phyloP scores from a whole-genome alignment of 768 basidiomycete species.

The Rossbeevera mucosa region DNA sequence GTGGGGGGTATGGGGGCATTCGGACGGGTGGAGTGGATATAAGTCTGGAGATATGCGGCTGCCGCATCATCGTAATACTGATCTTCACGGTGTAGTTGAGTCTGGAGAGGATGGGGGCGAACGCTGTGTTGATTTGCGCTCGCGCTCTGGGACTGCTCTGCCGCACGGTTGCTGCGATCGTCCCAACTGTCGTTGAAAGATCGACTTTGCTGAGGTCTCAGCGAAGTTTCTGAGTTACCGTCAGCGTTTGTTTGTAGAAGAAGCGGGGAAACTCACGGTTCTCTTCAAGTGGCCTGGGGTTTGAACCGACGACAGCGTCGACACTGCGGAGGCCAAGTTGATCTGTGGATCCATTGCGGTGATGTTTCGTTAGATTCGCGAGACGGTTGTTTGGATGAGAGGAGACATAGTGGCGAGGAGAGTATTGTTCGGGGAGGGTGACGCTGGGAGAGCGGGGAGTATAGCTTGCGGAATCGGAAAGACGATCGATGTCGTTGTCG shows the following conservation, averaged over 20 bases:
- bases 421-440: slow-evolving; percentile 48
- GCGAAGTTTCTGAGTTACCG: slow-evolving; percentile 13
- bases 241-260: slow-evolving; percentile 14
- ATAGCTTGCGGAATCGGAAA: slow-evolving; percentile 51
- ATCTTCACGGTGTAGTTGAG: slow-evolving; percentile 51
- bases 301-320: slow-evolving; percentile 53
- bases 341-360: slow-evolving; percentile 56
- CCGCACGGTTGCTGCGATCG: slow-evolving; percentile 19
- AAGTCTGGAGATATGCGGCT: slow-evolving; percentile 54
- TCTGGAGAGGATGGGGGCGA: slow-evolving; percentile 36
- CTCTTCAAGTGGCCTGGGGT: slow-evolving; percentile 30
- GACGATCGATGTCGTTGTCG: slow-evolving; percentile 34
- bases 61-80: slow-evolving; percentile 60
- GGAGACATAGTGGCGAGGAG: slow-evolving; percentile 27
- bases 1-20: slow-evolving; percentile 78
- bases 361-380: slow-evolving; percentile 42
- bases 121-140: slow-evolving; percentile 19
- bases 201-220: slow-evolving; percentile 20
- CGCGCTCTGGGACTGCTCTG: slow-evolving; percentile 21
- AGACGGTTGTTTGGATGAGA: slow-evolving; percentile 29
- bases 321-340: slow-evolving; percentile 57
- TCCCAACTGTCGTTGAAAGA: slow-evolving; percentile 16
- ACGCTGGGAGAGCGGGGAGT: slow-evolving; percentile 68
- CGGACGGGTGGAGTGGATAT: slow-evolving; percentile 57
- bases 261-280: slow-evolving; percentile 25